Conservation (phyloP, 2,329 filamentous ascomycete species). For the Hypomyces perniciosus region DNA sequence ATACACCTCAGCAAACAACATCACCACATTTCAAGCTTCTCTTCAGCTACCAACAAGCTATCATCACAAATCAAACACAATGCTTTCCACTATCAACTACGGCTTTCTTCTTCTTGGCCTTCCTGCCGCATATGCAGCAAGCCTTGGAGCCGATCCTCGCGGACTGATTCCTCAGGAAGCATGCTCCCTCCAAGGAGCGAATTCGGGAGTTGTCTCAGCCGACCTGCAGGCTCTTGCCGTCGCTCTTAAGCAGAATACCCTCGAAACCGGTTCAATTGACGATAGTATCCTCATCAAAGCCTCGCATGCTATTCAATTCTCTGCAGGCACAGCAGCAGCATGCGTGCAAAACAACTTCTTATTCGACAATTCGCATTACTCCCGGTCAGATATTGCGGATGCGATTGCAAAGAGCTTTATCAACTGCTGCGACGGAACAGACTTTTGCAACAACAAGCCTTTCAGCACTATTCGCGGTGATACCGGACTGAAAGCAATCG, state of each 20-base stretch:
- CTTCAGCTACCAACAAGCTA: no score
- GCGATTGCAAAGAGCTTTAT: neutral
- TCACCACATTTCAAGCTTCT: no score
- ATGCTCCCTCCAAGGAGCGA: neutral
- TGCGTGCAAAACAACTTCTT: neutral
- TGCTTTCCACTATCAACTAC: no score
- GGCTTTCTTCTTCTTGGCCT: no score
- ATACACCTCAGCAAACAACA: no score
- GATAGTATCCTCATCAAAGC: constrained; percentile 1
- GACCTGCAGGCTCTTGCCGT: neutral
- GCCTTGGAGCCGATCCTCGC: neutral
- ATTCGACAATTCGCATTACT: neutral
- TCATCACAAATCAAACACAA: no score
- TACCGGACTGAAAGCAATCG: neutral
- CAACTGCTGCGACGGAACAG: neutral
- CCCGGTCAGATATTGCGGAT: neutral
- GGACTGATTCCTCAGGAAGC: neutral
- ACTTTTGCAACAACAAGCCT: neutral
- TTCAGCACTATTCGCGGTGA: neutral
- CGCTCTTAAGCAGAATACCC: neutral
- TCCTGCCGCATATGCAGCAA: no score
- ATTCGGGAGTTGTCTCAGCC: neutral
- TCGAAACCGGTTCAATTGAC: neutral
- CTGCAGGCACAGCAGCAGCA: neutral
- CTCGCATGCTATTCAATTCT: neutral